Conservation (phyloP, 257 asterid genomes). For the Solanum piurae region DNA sequence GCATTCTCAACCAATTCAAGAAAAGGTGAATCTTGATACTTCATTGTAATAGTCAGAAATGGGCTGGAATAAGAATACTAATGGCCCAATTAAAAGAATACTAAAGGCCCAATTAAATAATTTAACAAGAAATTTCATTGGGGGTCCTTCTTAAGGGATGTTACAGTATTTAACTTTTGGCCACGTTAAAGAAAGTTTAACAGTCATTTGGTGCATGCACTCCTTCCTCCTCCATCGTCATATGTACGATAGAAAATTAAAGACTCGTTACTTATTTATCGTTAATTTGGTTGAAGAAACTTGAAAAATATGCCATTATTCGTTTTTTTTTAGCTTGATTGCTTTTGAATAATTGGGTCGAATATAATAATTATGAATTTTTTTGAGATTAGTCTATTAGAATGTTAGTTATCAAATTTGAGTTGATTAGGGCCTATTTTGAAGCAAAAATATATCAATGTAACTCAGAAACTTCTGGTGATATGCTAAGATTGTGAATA, state of each 20-base stretch:
- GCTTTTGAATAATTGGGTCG: too few species aligned
- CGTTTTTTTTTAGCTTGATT: not conserved
- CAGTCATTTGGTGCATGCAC: not conserved
- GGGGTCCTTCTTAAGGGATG: not conserved
- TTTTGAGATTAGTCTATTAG: not conserved
- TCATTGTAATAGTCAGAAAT: not conserved
- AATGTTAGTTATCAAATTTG: not conserved
- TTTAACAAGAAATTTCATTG: not conserved
- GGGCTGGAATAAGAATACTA: not conserved
- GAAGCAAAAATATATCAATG: not conserved
- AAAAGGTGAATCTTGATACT: not conserved
- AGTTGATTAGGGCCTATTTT: not conserved
- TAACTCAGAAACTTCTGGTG: too few species aligned
- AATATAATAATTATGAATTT: too few species aligned
- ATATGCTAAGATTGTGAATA: too few species aligned
- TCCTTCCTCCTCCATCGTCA: not conserved
- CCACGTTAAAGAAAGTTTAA: not conserved
- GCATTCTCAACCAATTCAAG: not conserved
- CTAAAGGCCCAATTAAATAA: not conserved
- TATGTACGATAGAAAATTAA: not conserved
- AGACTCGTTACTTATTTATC: not conserved
- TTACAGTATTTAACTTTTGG: not conserved
- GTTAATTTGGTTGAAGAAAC: not conserved
- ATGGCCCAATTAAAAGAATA: not conserved
- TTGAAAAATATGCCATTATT: accelerated